phyloP scores from a whole-genome alignment of 2,329 filamentous ascomycete species.

The Aspergillus sp. region DNA sequence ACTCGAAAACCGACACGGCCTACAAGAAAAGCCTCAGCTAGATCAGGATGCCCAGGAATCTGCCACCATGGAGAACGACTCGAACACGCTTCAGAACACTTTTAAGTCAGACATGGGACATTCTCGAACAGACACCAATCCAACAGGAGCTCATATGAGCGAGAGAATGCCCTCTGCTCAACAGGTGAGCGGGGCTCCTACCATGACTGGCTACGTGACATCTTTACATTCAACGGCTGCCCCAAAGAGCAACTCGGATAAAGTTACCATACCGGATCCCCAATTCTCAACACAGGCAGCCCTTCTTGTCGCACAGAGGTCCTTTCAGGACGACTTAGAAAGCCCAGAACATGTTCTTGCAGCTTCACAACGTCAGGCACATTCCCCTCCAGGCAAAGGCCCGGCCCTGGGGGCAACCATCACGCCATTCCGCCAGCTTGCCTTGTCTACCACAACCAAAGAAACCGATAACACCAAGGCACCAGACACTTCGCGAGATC shows the following conservation, averaged over 20 bases:
- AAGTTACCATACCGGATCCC: constrained; percentile 25
- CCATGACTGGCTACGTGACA: constrained; percentile 28
- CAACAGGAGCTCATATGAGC: constrained; percentile 20
- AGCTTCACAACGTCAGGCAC: constrained; percentile 12
- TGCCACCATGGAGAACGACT: constrained; percentile 12
- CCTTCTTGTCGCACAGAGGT: constrained; percentile 35
- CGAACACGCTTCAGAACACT: constrained; percentile 15
- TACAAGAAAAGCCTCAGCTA: neutral
- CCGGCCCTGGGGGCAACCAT: constrained; percentile 17
- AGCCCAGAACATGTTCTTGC: constrained; percentile 22
- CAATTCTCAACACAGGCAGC: constrained; percentile 42
- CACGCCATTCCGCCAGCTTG: constrained; percentile 30
- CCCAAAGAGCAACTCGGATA: constrained; percentile 21
- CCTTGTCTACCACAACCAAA: constrained; percentile 8
- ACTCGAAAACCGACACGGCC: neutral
- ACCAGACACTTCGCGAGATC: constrained; percentile 14
- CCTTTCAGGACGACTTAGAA: constrained; percentile 38
- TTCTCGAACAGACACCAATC: constrained; percentile 4
- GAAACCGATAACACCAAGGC: constrained; percentile 3
- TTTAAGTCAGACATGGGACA: constrained; percentile 9
- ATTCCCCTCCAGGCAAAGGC: constrained; percentile 11
- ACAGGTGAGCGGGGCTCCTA: constrained; percentile 25
- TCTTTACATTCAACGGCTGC: constrained; percentile 40
- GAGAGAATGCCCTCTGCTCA: constrained; percentile 39
- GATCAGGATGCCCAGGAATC: constrained; percentile 2